Evolutionary conservation across 352 stramenopile genomes (phyloP).

Genomic region (Phytophthora litchii): DNA sequence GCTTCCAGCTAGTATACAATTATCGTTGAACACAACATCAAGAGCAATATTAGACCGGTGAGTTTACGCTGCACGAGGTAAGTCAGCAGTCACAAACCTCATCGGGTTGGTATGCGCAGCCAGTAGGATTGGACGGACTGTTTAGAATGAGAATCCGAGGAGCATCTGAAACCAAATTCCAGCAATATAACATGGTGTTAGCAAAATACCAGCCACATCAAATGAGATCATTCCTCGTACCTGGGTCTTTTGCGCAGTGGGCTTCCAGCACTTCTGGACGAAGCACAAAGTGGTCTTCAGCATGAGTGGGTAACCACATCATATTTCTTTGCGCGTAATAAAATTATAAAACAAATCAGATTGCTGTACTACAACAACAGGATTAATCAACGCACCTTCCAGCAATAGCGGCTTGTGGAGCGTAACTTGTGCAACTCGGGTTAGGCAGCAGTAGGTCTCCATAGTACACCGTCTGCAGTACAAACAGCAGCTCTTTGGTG

Average conservation of each 20-base stretch:
- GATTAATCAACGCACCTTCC: slow-evolving; percentile 51
- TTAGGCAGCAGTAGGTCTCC: slow-evolving; percentile 85
- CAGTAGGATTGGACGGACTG: slow-evolving; percentile 85
- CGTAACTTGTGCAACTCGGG: slow-evolving; percentile 87
- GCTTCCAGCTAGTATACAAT: slow-evolving; percentile 46
- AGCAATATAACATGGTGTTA: slow-evolving; percentile 1
- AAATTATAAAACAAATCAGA: slow-evolving; percentile 1
- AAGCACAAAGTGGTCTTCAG: slow-evolving; percentile 82
- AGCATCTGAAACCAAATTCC: slow-evolving; percentile 50
- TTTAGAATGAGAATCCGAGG: slow-evolving; percentile 89
- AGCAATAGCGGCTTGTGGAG: slow-evolving; percentile 84
- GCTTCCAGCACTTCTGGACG: slow-evolving; percentile 82
- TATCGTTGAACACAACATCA: slow-evolving; percentile 1
- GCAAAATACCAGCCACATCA: background rate
- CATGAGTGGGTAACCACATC: slow-evolving; percentile 86
- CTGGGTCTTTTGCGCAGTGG: slow-evolving; percentile 79
- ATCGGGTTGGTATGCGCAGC: slow-evolving; percentile 78
- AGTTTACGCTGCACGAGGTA: background rate
- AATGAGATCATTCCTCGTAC: slow-evolving; percentile 30
- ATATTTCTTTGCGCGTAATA: slow-evolving; percentile 64
- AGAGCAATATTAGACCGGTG: slow-evolving; percentile 5
- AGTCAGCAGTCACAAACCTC: slow-evolving; percentile 47
- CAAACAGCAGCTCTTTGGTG: slow-evolving; percentile 89
- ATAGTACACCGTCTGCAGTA: slow-evolving; percentile 91
- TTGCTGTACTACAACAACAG: background rate